These are phyloP conservation scores for Sugiyamaella floridensis DNA, from an alignment of 805 yeast species.

Conservation along the genomic window DNA sequence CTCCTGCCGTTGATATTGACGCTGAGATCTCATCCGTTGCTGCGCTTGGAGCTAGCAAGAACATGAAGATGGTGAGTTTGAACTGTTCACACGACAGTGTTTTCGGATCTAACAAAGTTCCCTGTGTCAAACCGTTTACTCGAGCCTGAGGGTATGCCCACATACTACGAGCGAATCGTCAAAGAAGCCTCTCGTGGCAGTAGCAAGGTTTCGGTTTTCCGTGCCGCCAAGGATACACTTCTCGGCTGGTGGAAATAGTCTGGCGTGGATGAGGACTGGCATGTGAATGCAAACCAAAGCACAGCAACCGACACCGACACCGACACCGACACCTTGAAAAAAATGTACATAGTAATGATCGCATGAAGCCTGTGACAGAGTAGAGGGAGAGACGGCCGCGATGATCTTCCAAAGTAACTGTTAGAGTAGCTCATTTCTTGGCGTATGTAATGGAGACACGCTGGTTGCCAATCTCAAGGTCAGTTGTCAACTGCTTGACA, in stretches of 20 bases:
- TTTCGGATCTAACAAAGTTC: slow-evolving; percentile 16
- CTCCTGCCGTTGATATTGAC: slow-evolving; percentile 21
- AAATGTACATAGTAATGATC: slow-evolving; percentile 1
- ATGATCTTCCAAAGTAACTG: too few species aligned
- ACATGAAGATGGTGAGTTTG: neutral
- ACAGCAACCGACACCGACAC: too few species aligned
- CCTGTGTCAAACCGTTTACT: slow-evolving; percentile 46
- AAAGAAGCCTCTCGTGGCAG: slow-evolving; percentile 65
- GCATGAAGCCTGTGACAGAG: neutral
- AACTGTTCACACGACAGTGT: neutral
- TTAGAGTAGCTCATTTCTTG: slow-evolving; percentile 21
- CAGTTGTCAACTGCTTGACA: slow-evolving; percentile 30
- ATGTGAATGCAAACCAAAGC: neutral
- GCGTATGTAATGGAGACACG: slow-evolving; percentile 29
- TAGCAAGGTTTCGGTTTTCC: slow-evolving; percentile 52
- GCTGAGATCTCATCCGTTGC: slow-evolving; percentile 22
- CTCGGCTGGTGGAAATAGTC: slow-evolving; percentile 45
- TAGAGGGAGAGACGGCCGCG: neutral
- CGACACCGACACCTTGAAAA: neutral
- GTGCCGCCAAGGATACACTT: slow-evolving; percentile 67
- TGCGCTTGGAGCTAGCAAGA: slow-evolving; percentile 10
- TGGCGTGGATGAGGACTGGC: neutral
- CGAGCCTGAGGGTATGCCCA: slow-evolving; percentile 79
- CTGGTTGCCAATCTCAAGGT: slow-evolving; percentile 21
- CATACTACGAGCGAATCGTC: slow-evolving; percentile 64